These are phyloP conservation scores for Cutaneotrichosporon cavernicola DNA, from an alignment of 1,284 basidiomycete genomes.

Conservation along the genomic window DNA sequence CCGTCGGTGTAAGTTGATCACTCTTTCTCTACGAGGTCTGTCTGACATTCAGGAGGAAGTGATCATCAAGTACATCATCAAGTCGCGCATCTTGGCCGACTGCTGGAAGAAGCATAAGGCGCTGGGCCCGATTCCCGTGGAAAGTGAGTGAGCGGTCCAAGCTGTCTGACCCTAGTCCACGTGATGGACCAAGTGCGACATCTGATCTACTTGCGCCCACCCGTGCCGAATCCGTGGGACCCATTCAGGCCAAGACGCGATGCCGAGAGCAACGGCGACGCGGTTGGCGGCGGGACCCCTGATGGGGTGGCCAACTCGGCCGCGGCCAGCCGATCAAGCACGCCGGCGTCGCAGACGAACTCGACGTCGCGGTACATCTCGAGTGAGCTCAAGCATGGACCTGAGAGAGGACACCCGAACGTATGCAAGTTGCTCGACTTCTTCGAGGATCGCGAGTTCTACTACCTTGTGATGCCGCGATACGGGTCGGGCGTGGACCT, in stretches of 20 bases:
- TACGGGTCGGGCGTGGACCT: conserved; percentile 66
- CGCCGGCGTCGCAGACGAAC: conserved; percentile 14
- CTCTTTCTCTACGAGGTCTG: neutral
- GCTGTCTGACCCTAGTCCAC: conserved; percentile 60
- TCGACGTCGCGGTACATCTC: conserved; percentile 42
- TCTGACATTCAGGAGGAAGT: conserved; percentile 57
- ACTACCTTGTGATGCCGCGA: conserved; percentile 67
- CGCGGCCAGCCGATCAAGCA: conserved; percentile 14
- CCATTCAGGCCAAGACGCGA: conserved; percentile 51
- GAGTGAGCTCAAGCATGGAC: conserved; percentile 40
- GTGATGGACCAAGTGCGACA: conserved; percentile 81
- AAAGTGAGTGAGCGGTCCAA: conserved; percentile 58
- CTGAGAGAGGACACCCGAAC: conserved; percentile 51
- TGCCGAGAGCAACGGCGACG: neutral
- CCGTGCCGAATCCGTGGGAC: conserved; percentile 71
- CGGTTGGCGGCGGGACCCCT: neutral
- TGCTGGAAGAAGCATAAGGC: conserved; percentile 98
- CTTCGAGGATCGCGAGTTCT: conserved; percentile 96
- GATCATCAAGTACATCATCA: conserved; percentile 98
- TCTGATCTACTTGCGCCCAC: conserved; percentile 71
- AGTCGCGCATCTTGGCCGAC: conserved; percentile 95
- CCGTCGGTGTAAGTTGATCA: conserved; percentile 67
- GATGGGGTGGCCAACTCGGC: conserved; percentile 2
- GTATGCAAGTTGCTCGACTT: conserved; percentile 92
- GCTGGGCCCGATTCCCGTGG: conserved; percentile 95